Percentiles rank a stretch among this genome's conserved stretches.
phyloP scores from a whole-genome alignment of 2,329 filamentous ascomycete species.

The Fusarium sp. region DNA sequence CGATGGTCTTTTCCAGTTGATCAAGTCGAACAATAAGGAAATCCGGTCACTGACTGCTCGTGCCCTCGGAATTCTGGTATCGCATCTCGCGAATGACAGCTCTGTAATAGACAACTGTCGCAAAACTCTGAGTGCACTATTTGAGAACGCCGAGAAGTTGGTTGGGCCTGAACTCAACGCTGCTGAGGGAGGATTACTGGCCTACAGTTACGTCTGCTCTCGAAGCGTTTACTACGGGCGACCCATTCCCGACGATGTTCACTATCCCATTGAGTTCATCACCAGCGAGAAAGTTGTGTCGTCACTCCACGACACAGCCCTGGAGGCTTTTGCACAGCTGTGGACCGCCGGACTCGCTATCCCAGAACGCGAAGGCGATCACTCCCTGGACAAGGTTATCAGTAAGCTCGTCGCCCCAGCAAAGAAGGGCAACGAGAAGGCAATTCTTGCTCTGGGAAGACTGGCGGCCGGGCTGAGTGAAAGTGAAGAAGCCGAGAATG shows the following conservation, averaged over 20 bases:
- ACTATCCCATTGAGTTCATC: slow-evolving; percentile 47
- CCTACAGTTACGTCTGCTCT: slow-evolving; percentile 56
- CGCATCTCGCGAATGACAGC: slow-evolving; percentile 64
- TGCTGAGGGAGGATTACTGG: slow-evolving; percentile 58
- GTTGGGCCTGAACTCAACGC: slow-evolving; percentile 56
- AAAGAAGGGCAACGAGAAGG: slow-evolving; percentile 82
- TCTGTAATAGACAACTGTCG: slow-evolving; percentile 41
- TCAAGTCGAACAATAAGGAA: slow-evolving; percentile 77
- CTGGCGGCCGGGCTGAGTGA: slow-evolving; percentile 71
- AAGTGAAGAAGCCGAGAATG: slow-evolving; percentile 24
- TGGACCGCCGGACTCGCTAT: slow-evolving; percentile 56
- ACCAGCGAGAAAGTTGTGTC: slow-evolving; percentile 41
- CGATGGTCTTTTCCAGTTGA: slow-evolving; percentile 64
- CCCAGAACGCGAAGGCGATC: slow-evolving; percentile 43
- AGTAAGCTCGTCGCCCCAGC: slow-evolving; percentile 73
- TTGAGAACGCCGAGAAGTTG: slow-evolving; percentile 54
- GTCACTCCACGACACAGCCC: slow-evolving; percentile 55
- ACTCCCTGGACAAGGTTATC: slow-evolving; percentile 58
- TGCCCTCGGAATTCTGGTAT: slow-evolving; percentile 78
- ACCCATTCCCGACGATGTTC: slow-evolving; percentile 38
- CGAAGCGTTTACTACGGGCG: slow-evolving; percentile 56
- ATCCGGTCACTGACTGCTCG: slow-evolving; percentile 74
- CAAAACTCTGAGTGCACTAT: slow-evolving; percentile 53
- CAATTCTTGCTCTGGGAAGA: slow-evolving; percentile 82
- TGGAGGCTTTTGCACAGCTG: slow-evolving; percentile 58